Evolutionary conservation across 768 basidiomycete species (phyloP).

Genomic region (Psilocybe sp.): DNA sequence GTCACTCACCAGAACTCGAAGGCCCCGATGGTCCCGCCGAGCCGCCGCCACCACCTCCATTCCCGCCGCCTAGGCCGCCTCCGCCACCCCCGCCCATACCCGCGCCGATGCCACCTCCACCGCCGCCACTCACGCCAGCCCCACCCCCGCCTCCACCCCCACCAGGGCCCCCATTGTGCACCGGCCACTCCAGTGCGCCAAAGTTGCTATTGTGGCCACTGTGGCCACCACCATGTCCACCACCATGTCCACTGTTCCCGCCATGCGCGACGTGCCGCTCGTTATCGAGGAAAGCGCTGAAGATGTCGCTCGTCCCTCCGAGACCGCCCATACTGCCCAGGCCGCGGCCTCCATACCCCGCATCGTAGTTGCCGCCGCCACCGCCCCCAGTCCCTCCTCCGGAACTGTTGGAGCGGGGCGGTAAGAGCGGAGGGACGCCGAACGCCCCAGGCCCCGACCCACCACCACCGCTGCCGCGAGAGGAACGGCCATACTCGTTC

Average conservation of each 20-base stretch:
- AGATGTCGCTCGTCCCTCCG: slow-evolving; percentile 3
- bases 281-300: slow-evolving; percentile 12
- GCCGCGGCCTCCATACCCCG: slow-evolving; percentile 9
- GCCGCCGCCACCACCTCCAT: slow-evolving; percentile 4
- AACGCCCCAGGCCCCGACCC: slow-evolving; percentile 16
- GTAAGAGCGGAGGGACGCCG: slow-evolving; percentile 29
- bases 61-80: no score
- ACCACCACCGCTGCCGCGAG: slow-evolving; percentile 13
- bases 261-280: slow-evolving; percentile 11
- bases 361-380: slow-evolving; percentile 7
- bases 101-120: no score
- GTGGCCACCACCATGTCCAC: slow-evolving; percentile 10
- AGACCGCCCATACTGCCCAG: slow-evolving; percentile 9
- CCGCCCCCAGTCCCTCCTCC: slow-evolving; percentile 11
- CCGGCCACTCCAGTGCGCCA: slow-evolving; percentile 34
- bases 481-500: no score
- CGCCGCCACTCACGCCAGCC: no score
- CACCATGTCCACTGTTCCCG: slow-evolving; percentile 9
- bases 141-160: slow-evolving; percentile 2
- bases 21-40: slow-evolving; percentile 11
- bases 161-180: slow-evolving; percentile 19
- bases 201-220: slow-evolving; percentile 12
- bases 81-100: no score
- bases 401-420: slow-evolving; percentile 27
- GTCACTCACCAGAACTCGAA: slow-evolving; percentile 18